A percentile compares a stretch with the other conserved stretches of the same genome.
Conservation (phyloP, 2,329 filamentous ascomycete genomes). For the Aureobasidium namibiae region DNA sequence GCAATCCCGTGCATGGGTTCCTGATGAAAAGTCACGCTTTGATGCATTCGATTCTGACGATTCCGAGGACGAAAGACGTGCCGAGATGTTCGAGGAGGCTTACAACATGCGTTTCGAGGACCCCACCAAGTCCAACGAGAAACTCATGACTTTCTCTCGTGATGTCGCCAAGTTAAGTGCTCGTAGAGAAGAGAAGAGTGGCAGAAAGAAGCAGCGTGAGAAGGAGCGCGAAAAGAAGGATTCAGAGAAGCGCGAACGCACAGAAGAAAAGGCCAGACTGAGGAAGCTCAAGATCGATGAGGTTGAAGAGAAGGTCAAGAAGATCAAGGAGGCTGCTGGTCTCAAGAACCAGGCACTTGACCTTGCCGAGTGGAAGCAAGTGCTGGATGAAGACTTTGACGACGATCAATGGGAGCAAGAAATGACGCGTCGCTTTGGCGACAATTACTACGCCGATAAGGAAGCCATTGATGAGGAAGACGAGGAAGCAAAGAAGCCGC, state of each 20-base stretch:
- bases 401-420: slow-evolving; percentile 83
- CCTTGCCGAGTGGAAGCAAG: slow-evolving; percentile 73
- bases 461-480: slow-evolving; percentile 30
- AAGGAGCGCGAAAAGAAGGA: slow-evolving; percentile 70
- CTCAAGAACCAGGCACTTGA: slow-evolving; percentile 53
- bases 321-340: slow-evolving; percentile 85
- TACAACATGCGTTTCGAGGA: slow-evolving; percentile 97
- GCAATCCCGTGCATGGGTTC: slow-evolving; percentile 82
- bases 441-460: slow-evolving; percentile 74
- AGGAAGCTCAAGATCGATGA: slow-evolving; percentile 87
- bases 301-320: slow-evolving; percentile 74
- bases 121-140: slow-evolving; percentile 77
- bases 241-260: slow-evolving; percentile 64
- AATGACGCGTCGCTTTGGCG: slow-evolving; percentile 82
- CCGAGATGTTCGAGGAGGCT: slow-evolving; percentile 82
- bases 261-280: slow-evolving; percentile 73
- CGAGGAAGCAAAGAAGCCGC: slow-evolving; percentile 65
- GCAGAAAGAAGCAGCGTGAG: slow-evolving; percentile 70
- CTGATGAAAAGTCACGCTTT: slow-evolving; percentile 57
- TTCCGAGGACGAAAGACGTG: slow-evolving; percentile 62
- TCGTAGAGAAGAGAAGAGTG: slow-evolving; percentile 74
- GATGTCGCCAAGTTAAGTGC: slow-evolving; percentile 78
- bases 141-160: slow-evolving; percentile 80
- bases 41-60: slow-evolving; percentile 90
- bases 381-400: slow-evolving; percentile 84